Evolutionary conservation across 2,329 filamentous ascomycete genomes (phyloP).

Genomic region (Neurospora sp.): DNA sequence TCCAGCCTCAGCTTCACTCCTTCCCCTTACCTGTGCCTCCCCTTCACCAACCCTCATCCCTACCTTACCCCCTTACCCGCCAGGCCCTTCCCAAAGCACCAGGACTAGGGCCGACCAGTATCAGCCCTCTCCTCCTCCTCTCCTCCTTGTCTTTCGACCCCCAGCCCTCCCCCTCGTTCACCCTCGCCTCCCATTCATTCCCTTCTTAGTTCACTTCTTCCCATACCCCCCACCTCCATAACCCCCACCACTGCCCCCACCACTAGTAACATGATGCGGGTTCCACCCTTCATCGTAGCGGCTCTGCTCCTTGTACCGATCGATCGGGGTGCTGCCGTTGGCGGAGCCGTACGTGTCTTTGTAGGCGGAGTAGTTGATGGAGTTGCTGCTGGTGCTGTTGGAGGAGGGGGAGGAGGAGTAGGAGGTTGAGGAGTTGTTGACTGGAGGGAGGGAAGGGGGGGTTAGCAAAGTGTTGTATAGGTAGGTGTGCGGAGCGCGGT

Average conservation of each 20-base stretch:
- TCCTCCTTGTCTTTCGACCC: neutral
- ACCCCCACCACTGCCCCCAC: neutral
- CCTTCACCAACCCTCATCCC: neutral
- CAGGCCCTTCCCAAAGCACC: neutral
- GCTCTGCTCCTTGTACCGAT: neutral
- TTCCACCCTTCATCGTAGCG: neutral
- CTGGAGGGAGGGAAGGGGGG: neutral
- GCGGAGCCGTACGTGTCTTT: neutral
- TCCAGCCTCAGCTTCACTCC: neutral
- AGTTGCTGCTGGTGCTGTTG: neutral
- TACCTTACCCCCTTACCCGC: neutral
- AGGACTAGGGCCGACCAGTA: too few relatives aligned
- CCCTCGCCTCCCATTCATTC: neutral
- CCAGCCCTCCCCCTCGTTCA: neutral
- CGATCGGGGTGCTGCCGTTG: neutral
- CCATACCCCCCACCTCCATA: neutral
- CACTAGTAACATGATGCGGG: neutral
- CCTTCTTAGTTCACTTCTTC: neutral
- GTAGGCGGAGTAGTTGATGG: neutral
- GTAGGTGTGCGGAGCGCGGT: neutral
- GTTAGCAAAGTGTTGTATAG: neutral
- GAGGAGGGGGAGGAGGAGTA: neutral
- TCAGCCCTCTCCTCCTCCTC: too few relatives aligned
- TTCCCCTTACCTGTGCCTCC: neutral
- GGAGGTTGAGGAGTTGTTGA: neutral